Evolutionary conservation across 1,284 basidiomycete genomes (phyloP), one percentile per base, ranked within the genome.

Genomic region (Irpex sp.): DNA sequence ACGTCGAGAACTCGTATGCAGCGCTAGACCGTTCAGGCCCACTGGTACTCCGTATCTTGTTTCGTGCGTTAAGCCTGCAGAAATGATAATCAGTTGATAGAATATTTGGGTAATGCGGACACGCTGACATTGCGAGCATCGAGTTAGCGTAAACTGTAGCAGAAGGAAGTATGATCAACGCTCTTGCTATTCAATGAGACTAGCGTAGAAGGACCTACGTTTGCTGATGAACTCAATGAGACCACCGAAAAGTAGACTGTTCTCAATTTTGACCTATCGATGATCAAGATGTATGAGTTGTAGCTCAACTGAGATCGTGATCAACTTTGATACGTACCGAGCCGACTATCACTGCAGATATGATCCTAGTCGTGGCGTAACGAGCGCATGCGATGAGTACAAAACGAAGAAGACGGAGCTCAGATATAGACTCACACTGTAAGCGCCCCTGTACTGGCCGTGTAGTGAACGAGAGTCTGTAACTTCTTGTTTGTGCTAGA

Each of bases 171-270:
- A 11, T 20, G 6, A 18, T 15, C 22, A 62, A 13, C 22, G 32
- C 11, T 11, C 20, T 64, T n/a, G 27, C 10, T n/a, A 18, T 11
- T 7, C 4, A 15, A 54, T 9, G 6, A n/a, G 49, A 54, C 49
- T 24, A 32, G 42, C 32, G 32, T 24, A 20, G 11, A 27, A 18
- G 63, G 5, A 67, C 69, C 20, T 49, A 70, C 69, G 69, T 44
- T 70, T 70, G 60, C 69, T 65, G n/a, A 70, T 58, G 24, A 70
- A 32, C 49, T 70, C 69, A 4, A 70, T 62, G 49, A 70, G 59
- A 10, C 69, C 69, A 22, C 38, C 69, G 32, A 70, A 70, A 27
- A 70, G 66, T 9, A 70, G 49, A 27, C 66, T 70, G 3, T 18
- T 45, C 15, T 32, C 18, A 27, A 64, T 11, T 27, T 27, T 64